Evolutionary conservation across 208 protist species (phyloP), one percentile per base, ranked within the genome.

Genomic region (Wallacemonas rigidus): DNA sequence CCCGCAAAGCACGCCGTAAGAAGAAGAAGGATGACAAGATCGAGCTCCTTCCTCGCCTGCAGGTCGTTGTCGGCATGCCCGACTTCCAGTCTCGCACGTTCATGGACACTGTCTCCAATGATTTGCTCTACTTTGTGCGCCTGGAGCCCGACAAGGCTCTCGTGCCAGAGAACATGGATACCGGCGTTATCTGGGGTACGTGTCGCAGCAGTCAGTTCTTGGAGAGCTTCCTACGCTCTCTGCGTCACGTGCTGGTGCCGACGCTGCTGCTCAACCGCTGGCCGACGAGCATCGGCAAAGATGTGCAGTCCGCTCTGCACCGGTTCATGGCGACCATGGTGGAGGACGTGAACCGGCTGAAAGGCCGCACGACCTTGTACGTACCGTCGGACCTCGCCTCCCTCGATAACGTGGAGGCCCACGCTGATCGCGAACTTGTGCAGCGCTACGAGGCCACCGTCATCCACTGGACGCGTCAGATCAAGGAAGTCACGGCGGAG

Each of bases 391-490:
- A 99, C 77, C 74, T 99, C 9, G 58, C 84, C 0, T 48, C 62
- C 3, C 65, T 68, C 11, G 75, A 81, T 14, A 38, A 75, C 40
- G 60, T 58, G 15, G 83, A 91, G 53, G 88, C 96, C 1, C 85
- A 95, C 60, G 77, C 81, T 2, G 91, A 99, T 69, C 95, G 98
- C 62, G 97, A 99, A 74, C 82, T 99, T 1, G 93, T 99, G 26
- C 98, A 99, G 86, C 90, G 97, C 53, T 98, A 99, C 74, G 97
- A 99, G 81, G 88, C 95, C 0, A 97, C 97, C 1, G 92, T 99
- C 14, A 99, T 99, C 68, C 98, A 99, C 87, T 99, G 98, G 98
- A 99, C 98, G 11, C 87, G 97, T 47, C 98, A 99, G 87, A 98
- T 99, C 80, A 99, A 99, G 76, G 96, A 99, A 67, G 98, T 99